These are phyloP conservation scores for Microsporum canis DNA, from an alignment of 2,329 filamentous ascomycete species.

Conservation along the genomic window DNA sequence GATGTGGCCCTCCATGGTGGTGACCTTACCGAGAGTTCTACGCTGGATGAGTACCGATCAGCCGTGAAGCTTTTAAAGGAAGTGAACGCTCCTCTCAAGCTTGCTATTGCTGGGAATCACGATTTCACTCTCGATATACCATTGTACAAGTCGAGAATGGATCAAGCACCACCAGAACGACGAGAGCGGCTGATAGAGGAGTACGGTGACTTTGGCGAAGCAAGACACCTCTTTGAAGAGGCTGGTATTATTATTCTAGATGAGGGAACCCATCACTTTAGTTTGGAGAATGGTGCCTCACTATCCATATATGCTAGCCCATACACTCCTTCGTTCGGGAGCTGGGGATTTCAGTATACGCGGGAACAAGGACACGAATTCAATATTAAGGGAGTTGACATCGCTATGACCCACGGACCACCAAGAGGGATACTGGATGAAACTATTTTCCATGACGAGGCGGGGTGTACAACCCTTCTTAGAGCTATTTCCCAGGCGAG, in stretches of 20 bases:
- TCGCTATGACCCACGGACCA: conserved; percentile 47
- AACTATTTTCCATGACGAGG: conserved; percentile 21
- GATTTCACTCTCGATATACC: conserved; percentile 36
- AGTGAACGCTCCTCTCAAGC: conserved; percentile 41
- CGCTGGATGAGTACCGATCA: conserved; percentile 30
- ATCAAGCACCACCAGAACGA: conserved; percentile 22
- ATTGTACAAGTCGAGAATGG: conserved; percentile 27
- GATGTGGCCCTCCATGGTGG: conserved; percentile 46
- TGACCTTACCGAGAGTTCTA: conserved; percentile 39
- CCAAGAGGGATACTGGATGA: conserved; percentile 43
- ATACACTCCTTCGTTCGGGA: conserved; percentile 38
- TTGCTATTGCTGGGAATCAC: conserved; percentile 47
- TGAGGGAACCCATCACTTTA: conserved; percentile 41
- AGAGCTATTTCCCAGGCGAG: conserved; percentile 21
- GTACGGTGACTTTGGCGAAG: conserved; percentile 34
- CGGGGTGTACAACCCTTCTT: conserved; percentile 26
- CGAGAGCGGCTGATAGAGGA: conserved; percentile 21
- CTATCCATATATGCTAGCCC: conserved; percentile 45
- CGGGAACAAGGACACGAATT: conserved; percentile 29
- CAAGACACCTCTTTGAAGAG: conserved; percentile 30
- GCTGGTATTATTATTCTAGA: conserved; percentile 40
- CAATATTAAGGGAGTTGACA: conserved; percentile 29
- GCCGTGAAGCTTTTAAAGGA: conserved; percentile 35
- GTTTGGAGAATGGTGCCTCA: conserved; percentile 39
- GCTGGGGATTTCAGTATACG: conserved; percentile 43